These are phyloP conservation scores for Sisymbrium irio DNA, from an alignment of 345 rosid genomes.

Conservation along the genomic window DNA sequence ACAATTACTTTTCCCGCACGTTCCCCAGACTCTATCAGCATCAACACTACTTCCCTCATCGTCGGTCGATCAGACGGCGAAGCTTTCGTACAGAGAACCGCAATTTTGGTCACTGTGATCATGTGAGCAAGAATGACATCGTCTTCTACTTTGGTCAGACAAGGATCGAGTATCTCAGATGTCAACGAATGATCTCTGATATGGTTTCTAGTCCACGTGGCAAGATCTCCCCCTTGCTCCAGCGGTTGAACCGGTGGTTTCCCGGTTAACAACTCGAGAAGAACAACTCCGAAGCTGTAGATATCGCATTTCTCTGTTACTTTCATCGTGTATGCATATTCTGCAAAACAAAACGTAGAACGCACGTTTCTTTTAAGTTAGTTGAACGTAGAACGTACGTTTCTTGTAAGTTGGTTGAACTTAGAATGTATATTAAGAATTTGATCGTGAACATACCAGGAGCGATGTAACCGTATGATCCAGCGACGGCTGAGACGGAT, in stretches of 20 bases:
- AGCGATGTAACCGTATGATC: constrained; percentile 98
- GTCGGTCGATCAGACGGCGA: constrained; percentile 82
- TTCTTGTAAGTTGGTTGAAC: too few relatives aligned
- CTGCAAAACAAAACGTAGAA: constrained; percentile 34
- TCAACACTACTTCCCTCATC: constrained; percentile 78
- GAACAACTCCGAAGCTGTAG: constrained; percentile 94
- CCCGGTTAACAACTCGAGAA: constrained; percentile 76
- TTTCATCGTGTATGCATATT: constrained; percentile 96
- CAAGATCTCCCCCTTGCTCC: constrained; percentile 93
- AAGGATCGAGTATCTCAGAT: constrained; percentile 57
- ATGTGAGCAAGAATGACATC: constrained; percentile 55
- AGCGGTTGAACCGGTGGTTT: constrained; percentile 81
- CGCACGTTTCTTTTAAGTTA: neutral
- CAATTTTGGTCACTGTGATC: constrained; percentile 74
- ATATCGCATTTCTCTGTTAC: constrained; percentile 94
- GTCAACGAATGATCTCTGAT: constrained; percentile 52
- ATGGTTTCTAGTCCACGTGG: constrained; percentile 63
- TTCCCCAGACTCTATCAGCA: constrained; percentile 74
- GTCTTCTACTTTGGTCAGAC: constrained; percentile 53
- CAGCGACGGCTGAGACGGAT: constrained; percentile 95
- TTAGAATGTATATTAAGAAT: neutral
- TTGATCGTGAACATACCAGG: constrained; percentile 56
- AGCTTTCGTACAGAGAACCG: constrained; percentile 64
- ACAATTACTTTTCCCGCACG: constrained; percentile 42
- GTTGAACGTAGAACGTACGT: too few relatives aligned